Evolutionary conservation across 2,329 filamentous ascomycete species (phyloP).

Genomic region (Botrytis hyacinthi): DNA sequence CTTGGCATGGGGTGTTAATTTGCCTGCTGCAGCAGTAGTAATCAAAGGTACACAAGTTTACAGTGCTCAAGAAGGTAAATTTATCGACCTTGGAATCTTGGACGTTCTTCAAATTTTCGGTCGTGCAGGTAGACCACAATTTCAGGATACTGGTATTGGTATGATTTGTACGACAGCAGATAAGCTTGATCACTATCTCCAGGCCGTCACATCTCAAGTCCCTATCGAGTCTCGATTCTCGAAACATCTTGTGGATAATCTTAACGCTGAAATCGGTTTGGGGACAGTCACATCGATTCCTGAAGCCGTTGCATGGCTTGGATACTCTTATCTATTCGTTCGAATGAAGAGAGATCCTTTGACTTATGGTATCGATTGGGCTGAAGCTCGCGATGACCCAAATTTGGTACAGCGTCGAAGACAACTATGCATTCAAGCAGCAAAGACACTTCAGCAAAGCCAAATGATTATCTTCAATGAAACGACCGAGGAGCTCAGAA

Average conservation of each 20-base stretch:
- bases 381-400: slow-evolving; percentile 84
- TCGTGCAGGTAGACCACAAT: slow-evolving; percentile 95
- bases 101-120: slow-evolving; percentile 98
- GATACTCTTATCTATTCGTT: slow-evolving; percentile 96
- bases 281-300: slow-evolving; percentile 93
- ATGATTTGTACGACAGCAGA: slow-evolving; percentile 98
- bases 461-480: slow-evolving; percentile 99
- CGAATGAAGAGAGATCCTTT: slow-evolving; percentile 91
- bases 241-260: slow-evolving; percentile 87
- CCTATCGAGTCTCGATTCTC: slow-evolving; percentile 98
- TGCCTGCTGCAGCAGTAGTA: slow-evolving; percentile 92
- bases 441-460: slow-evolving; percentile 80
- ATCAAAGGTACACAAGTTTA: slow-evolving; percentile 77
- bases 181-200: slow-evolving; percentile 85
- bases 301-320: slow-evolving; percentile 95
- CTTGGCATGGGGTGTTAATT: slow-evolving; percentile 96
- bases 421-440: slow-evolving; percentile 84
- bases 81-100: slow-evolving; percentile 91
- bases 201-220: slow-evolving; percentile 90
- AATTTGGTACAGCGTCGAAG: slow-evolving; percentile 81
- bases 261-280: slow-evolving; percentile 91
- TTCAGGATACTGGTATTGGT: slow-evolving; percentile 94
- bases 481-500: slow-evolving; percentile 83
- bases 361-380: slow-evolving; percentile 93
- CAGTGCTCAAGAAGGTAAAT: slow-evolving; percentile 93